Evolutionary conservation across 75 land plant genomes (phyloP), one percentile per base, ranked within the genome.

Genomic region (Selaginella moellendorffii): DNA sequence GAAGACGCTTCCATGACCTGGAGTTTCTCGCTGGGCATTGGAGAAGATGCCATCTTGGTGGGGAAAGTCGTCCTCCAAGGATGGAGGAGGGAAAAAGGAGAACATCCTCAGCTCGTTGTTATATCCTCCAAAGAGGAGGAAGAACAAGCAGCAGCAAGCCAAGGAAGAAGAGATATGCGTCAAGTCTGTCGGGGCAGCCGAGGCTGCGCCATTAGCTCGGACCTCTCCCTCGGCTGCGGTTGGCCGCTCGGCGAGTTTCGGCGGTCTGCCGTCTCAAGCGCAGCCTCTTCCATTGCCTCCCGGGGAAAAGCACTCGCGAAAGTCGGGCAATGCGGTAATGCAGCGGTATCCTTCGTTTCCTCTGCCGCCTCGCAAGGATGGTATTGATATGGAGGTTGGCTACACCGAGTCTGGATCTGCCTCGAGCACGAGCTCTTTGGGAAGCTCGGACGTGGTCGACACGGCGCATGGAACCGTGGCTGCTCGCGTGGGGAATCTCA

Each of bases 31-130:
- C n/a, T n/a, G 46, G 46, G 46, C 46, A 36, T 36, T 36, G 46
- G 46, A 36, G 46, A 36, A 36, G 46, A 36, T 36, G 46, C 46
- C 46, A 36, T 36, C 46, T 36, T 36, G 46, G 46, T 36, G 46
- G 46, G 46, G 46, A 14, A 36, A 36, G 46, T 36, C 46, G 46
- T 36, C 46, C 46, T 36, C 46, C 10, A 36, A 36, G 14, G 46
- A 36, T 5, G 46, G 46, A n/a, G n/a, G n/a, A 5, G 46, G 46
- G 14, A 36, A 36, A 14, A 36, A 36, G 46, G 46, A 36, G 46
- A 36, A 36, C 14, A 36, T 36, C 5, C 46, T 36, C 46, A 36
- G 46, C 46, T 36, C 46, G 46, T 36, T 36, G 46, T 36, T 36
- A 14, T 36, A 36, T 36, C 46, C 46, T 36, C 46, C 46, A 14